These are phyloP conservation scores for Cryphonectria parasitica DNA, from an alignment of 2,329 filamentous ascomycete species.

Conservation along the genomic window DNA sequence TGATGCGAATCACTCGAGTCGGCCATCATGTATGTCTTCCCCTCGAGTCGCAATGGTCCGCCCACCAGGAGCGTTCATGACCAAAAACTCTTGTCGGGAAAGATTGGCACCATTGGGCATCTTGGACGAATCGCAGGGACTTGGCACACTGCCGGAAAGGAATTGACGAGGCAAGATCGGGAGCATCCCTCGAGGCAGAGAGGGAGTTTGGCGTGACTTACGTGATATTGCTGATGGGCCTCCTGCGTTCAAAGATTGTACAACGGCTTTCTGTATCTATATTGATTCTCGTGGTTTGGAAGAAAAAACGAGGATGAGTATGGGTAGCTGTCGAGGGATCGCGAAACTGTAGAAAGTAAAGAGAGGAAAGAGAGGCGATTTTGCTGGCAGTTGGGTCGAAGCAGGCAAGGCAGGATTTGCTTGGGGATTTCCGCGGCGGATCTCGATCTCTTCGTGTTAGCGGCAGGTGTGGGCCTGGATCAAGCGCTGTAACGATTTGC, in stretches of 20 bases:
- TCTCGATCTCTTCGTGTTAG: constrained; percentile 11
- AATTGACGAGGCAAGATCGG: neutral
- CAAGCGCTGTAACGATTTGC: constrained; percentile 19
- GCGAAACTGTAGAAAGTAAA: neutral
- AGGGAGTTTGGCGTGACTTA: neutral
- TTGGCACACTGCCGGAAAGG: neutral
- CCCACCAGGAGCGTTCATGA: neutral
- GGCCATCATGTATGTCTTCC: neutral
- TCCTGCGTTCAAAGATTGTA: neutral
- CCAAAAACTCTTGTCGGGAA: neutral
- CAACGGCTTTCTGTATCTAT: neutral
- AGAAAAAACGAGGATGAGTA: neutral
- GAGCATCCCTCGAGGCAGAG: neutral
- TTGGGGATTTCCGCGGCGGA: constrained; percentile 2
- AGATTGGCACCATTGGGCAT: neutral
- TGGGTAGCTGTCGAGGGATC: neutral
- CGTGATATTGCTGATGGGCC: neutral
- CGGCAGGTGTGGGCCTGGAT: constrained; percentile 18
- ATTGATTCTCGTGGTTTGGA: neutral
- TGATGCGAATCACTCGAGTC: neutral
- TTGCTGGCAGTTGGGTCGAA: neutral
- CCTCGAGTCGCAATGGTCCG: neutral
- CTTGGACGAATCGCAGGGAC: neutral
- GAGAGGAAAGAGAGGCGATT: constrained; percentile 8
- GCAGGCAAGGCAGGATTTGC: constrained; percentile 1